Evolutionary conservation across 176 grass and related monocot species (phyloP).

Genomic region (Eleusine coracana): DNA sequence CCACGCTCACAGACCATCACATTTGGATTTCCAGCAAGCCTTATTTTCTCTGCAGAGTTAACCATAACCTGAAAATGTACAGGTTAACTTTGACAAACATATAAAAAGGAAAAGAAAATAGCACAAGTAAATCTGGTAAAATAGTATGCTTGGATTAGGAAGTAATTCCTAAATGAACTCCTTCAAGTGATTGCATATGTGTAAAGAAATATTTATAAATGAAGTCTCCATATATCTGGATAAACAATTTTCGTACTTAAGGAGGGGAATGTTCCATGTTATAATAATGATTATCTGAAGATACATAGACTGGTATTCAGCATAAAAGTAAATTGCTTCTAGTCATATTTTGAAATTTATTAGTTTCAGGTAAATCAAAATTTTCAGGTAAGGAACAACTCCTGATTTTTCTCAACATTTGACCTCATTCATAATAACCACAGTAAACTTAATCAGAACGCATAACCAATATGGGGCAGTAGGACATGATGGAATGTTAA

Average conservation of each 20-base stretch:
- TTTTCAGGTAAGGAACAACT: slow-evolving; percentile 7
- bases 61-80: slow-evolving; percentile 63
- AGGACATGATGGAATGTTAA: not conserved
- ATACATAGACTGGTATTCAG: not conserved
- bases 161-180: slow-evolving; percentile 5
- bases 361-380: not conserved
- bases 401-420: not conserved
- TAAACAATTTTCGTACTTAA: not conserved
- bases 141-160: not conserved
- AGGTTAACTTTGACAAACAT: slow-evolving; percentile 10
- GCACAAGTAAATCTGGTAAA: not conserved
- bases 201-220: slow-evolving; percentile 20
- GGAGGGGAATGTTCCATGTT: not conserved
- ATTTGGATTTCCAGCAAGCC: slow-evolving; percentile 88
- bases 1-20: slow-evolving; percentile 99
- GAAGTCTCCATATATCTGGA: not conserved
- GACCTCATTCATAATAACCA: slow-evolving; percentile 18
- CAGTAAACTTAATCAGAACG: not conserved
- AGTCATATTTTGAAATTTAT: not conserved
- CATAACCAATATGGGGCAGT: slow-evolving; percentile 27
- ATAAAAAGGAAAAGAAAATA: slow-evolving; percentile 1
- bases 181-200: slow-evolving; percentile 12
- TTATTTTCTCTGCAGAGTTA: slow-evolving; percentile 91
- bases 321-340: not conserved
- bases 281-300: slow-evolving; percentile 10